Conservation (phyloP, 768 basidiomycete species). For the Gloeopeniophorella convolvens region DNA sequence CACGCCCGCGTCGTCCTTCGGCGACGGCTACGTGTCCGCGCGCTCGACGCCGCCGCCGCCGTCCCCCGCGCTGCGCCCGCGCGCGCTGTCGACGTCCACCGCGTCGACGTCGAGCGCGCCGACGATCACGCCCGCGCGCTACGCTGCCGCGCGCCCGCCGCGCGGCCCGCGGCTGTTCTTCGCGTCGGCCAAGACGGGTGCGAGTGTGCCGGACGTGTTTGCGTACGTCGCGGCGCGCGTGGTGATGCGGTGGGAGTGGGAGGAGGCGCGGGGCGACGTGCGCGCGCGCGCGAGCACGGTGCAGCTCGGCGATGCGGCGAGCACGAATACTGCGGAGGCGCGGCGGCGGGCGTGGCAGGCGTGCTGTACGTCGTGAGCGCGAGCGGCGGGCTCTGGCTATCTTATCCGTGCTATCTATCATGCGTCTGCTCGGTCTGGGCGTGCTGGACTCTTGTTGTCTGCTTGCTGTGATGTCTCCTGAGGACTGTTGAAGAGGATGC, state of each 20-base stretch:
- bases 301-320: not conserved
- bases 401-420: not conserved
- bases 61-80: slow-evolving; percentile 22
- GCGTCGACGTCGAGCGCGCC: slow-evolving; percentile 21
- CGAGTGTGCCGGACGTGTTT: slow-evolving; percentile 67
- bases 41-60: slow-evolving; percentile 22
- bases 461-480: too few relatives aligned
- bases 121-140: slow-evolving; percentile 24
- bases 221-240: slow-evolving; percentile 66
- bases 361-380: slow-evolving; percentile 12
- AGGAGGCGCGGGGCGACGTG: slow-evolving; percentile 45
- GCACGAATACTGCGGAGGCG: not conserved
- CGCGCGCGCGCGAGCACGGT: slow-evolving; percentile 23
- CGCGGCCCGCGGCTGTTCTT: slow-evolving; percentile 63
- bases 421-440: too few relatives aligned
- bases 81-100: slow-evolving; percentile 14
- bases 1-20: slow-evolving; percentile 74
- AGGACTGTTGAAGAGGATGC: too few relatives aligned
- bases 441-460: too few relatives aligned
- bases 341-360: not conserved
- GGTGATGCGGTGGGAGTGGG: slow-evolving; percentile 56
- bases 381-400: slow-evolving; percentile 1
- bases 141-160: slow-evolving; percentile 31
- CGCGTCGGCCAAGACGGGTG: slow-evolving; percentile 73
- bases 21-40: slow-evolving; percentile 50